Evolutionary conservation across 371 early-diverging fungal genomes (phyloP).

Genomic region (Mucor circinelloides): DNA sequence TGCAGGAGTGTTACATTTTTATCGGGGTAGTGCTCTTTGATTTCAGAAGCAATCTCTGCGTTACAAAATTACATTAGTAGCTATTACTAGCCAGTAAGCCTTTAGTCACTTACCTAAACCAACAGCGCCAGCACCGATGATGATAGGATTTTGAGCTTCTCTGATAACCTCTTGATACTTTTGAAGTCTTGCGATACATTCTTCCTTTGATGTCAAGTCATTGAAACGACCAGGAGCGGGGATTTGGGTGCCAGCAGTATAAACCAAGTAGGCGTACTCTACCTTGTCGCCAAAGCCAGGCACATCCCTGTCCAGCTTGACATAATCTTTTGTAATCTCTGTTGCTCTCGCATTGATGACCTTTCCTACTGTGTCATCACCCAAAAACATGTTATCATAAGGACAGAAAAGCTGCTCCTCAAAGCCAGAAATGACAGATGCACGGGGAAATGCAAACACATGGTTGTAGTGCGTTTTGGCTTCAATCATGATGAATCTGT

Average conservation of each 20-base stretch:
- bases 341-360: slow-evolving; percentile 56
- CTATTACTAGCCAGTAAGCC: not conserved
- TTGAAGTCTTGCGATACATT: slow-evolving; percentile 44
- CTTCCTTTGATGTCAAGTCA: slow-evolving; percentile 41
- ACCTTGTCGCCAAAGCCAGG: slow-evolving; percentile 51
- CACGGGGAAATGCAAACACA: slow-evolving; percentile 69
- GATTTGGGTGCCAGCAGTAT: slow-evolving; percentile 57
- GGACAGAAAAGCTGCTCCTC: slow-evolving; percentile 66
- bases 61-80: slow-evolving; percentile 13
- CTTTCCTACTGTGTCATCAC: slow-evolving; percentile 49
- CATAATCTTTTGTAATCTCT: slow-evolving; percentile 48
- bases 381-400: slow-evolving; percentile 48
- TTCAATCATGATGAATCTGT: slow-evolving; percentile 63
- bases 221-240: slow-evolving; percentile 55
- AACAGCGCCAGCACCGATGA: slow-evolving; percentile 73
- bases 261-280: slow-evolving; percentile 61
- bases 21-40: slow-evolving; percentile 65
- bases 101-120: slow-evolving; percentile 47
- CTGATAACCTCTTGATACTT: slow-evolving; percentile 52
- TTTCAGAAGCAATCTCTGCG: slow-evolving; percentile 66
- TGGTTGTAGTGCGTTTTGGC: slow-evolving; percentile 61
- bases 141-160: slow-evolving; percentile 48
- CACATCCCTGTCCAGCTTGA: slow-evolving; percentile 57
- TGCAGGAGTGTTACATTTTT: slow-evolving; percentile 67
- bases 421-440: slow-evolving; percentile 58